Evolutionary conservation across 331 rosid genomes (phyloP), one percentile per base, ranked within the genome.

Genomic region (Pyracantha coccinea): DNA sequence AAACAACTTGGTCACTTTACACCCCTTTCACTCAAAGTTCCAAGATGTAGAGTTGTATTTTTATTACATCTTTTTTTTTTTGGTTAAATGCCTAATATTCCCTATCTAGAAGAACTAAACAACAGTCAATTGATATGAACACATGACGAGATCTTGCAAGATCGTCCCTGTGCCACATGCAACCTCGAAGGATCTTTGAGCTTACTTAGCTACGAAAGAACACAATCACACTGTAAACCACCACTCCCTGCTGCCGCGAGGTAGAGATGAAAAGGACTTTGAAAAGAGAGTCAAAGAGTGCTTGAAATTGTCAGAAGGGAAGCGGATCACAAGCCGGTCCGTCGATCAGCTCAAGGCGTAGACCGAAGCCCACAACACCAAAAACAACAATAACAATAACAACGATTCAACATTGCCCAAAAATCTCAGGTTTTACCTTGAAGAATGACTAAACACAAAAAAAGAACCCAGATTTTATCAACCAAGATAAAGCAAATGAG

Each of bases 241-340:
- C 29, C 70, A 62, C 32, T 74, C 15, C 19, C 78, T 20, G 47
- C 15, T 41, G 41, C 78, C 69, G 14, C 44, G 15, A 41, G 15
- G 15, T 1, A 77, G 77, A 81, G 79, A 71, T 71, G 85, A 81
- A 81, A 81, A 77, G 62, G 73, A 81, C 79, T 77, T 81, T 73
- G 85, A 81, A 77, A 77, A 81, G 68, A 77, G 75, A 77, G 82
- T 77, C 79, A 81, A 77, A 77, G 85, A 72, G 78, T 77, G 81
- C 82, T 81, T 67, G 82, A 77, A 67, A 80, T 80, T 75, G 79
- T 80, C 47, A 54, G 80, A 73, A 75, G 84, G 77, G 77, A 80
- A 80, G 77, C 57, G 80, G 70, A 75, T 80, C 45, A 38, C 45
- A 38, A 38, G 13, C 44, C 44, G 14, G 45, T 38, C 29, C 29